phyloP scores from a whole-genome alignment of 148 eudicot species.

The Diospyros kaki region DNA sequence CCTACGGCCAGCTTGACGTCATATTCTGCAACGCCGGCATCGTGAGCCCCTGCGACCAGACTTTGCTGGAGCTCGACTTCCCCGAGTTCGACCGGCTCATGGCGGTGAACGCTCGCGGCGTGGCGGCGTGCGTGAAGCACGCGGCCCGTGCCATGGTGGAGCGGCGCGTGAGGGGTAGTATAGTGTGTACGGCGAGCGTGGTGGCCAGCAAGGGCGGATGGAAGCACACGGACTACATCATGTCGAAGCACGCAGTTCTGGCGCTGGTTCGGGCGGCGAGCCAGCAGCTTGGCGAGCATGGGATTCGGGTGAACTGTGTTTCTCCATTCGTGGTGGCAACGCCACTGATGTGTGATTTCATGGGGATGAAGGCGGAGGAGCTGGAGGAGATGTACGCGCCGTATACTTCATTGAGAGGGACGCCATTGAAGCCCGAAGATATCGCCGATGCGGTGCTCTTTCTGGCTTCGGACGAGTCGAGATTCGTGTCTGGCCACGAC shows the following conservation, averaged over 20 bases:
- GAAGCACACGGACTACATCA: no score
- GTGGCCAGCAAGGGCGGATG: neutral
- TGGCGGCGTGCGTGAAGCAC: constrained; percentile 8
- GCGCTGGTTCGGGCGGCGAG: no score
- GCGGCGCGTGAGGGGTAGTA: constrained; percentile 2
- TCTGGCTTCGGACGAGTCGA: neutral
- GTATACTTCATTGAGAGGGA: neutral
- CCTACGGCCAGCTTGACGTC: constrained; percentile 9
- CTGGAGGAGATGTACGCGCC: no score
- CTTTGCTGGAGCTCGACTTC: constrained; percentile 11
- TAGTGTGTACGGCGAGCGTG: constrained; percentile 9
- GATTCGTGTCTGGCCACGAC: neutral
- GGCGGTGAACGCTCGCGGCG: constrained; percentile 6
- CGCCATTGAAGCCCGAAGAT: no score
- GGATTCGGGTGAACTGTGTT: no score
- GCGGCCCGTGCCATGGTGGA: constrained; percentile 14
- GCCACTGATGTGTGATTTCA: no score
- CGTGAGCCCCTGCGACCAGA: neutral
- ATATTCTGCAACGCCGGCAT: constrained; percentile 18
- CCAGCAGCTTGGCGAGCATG: no score
- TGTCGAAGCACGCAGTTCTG: no score
- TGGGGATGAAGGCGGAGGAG: no score
- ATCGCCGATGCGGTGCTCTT: neutral
- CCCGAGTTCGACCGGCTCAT: constrained; percentile 12
- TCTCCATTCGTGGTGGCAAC: no score